Evolutionary conservation across 805 yeast species (phyloP).

Genomic region (Metahyphopichia silvanorum): DNA sequence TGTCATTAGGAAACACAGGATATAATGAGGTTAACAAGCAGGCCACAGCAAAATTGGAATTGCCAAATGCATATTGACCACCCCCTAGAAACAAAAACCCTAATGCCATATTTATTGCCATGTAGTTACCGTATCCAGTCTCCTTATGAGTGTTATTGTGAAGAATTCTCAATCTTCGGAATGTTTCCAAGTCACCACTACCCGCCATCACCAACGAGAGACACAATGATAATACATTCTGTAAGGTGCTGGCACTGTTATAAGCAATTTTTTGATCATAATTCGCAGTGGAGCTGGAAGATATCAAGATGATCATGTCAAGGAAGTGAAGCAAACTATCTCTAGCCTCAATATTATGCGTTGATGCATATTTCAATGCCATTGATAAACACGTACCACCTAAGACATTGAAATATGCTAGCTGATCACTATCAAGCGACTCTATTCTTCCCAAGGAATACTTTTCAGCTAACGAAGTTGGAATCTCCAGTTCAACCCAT

Average conservation of each 20-base stretch:
- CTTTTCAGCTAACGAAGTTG: slow-evolving; percentile 36
- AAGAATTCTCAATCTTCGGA: slow-evolving; percentile 67
- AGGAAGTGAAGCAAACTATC: slow-evolving; percentile 52
- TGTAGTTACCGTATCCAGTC: slow-evolving; percentile 62
- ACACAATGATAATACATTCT: slow-evolving; percentile 60
- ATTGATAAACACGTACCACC: slow-evolving; percentile 76
- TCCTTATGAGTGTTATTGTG: slow-evolving; percentile 54
- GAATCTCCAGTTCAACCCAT: slow-evolving; percentile 63
- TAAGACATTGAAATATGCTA: slow-evolving; percentile 60
- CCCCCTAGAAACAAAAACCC: slow-evolving; percentile 91
- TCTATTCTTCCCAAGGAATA: slow-evolving; percentile 20
- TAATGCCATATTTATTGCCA: slow-evolving; percentile 75
- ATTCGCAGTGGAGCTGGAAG: slow-evolving; percentile 39
- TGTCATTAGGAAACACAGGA: slow-evolving; percentile 61
- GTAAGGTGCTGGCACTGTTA: slow-evolving; percentile 51
- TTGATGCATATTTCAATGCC: slow-evolving; percentile 75
- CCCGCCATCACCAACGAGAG: slow-evolving; percentile 82
- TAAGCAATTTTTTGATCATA: slow-evolving; percentile 60
- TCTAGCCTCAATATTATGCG: slow-evolving; percentile 52
- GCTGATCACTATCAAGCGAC: slow-evolving; percentile 53
- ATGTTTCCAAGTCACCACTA: slow-evolving; percentile 77
- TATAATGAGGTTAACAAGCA: slow-evolving; percentile 70
- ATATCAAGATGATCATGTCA: slow-evolving; percentile 47
- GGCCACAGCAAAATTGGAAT: slow-evolving; percentile 63
- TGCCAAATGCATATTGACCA: slow-evolving; percentile 80